Evolutionary conservation across 306 rosid genomes (phyloP).

Genomic region (Cicer chorassanicum): DNA sequence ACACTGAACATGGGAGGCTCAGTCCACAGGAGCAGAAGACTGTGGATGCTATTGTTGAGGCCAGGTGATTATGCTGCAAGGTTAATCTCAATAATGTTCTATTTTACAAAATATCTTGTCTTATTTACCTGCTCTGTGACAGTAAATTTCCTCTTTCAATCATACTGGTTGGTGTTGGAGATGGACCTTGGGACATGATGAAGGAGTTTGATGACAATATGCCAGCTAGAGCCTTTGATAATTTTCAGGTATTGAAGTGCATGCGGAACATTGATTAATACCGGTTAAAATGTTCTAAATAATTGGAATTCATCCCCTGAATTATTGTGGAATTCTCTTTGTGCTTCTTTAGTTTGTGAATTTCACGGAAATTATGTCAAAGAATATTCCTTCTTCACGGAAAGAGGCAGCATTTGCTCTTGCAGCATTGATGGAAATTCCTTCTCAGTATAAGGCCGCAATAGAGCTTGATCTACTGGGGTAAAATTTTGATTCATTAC

Average conservation of each 20-base stretch:
- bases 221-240: constrained; percentile 86
- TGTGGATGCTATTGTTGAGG: constrained; percentile 87
- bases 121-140: constrained; percentile 44
- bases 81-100: not conserved
- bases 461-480: constrained; percentile 80
- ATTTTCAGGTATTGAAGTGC: constrained; percentile 71
- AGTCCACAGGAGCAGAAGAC: constrained; percentile 96
- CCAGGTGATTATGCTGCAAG: constrained; percentile 64
- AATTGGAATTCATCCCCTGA: constrained; percentile 33
- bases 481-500: constrained; percentile 52
- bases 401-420: constrained; percentile 97
- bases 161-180: constrained; percentile 94
- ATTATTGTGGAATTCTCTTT: constrained; percentile 24
- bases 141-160: constrained; percentile 94
- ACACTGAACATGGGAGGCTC: constrained; percentile 72
- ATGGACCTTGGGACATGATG: constrained; percentile 99
- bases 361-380: constrained; percentile 84
- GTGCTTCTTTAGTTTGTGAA: constrained; percentile 76
- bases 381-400: constrained; percentile 63
- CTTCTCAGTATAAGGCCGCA: constrained; percentile 92
- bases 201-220: constrained; percentile 92
- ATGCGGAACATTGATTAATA: constrained; percentile 4
- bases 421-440: constrained; percentile 95
- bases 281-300: constrained; percentile 13
- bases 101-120: constrained; percentile 37